These are phyloP conservation scores for Sclerotinia nivalis DNA, from an alignment of 2,329 filamentous ascomycete genomes.

Conservation along the genomic window DNA sequence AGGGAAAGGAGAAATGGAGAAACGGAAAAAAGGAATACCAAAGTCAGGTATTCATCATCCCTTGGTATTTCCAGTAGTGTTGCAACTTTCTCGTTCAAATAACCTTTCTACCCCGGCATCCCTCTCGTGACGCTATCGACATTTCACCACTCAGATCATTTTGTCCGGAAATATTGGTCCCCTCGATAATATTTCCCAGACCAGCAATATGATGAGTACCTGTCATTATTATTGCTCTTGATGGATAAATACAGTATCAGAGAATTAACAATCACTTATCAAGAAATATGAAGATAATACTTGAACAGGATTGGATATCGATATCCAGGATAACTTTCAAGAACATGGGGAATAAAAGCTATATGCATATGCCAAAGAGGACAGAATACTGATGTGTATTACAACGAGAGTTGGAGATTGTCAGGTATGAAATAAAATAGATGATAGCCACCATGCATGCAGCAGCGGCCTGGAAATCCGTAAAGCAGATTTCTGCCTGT, in stretches of 20 bases:
- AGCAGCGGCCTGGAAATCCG: conserved; percentile 59
- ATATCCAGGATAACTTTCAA: not conserved
- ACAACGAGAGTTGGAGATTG: too few relatives aligned
- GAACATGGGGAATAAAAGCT: too few relatives aligned
- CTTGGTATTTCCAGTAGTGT: conserved; percentile 53
- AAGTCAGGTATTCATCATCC: conserved; percentile 54
- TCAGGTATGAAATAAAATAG: not conserved
- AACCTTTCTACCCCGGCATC: conserved; percentile 58
- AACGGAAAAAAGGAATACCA: conserved; percentile 42
- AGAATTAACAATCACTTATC: not conserved
- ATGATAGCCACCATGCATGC: conserved; percentile 53
- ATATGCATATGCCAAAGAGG: too few relatives aligned
- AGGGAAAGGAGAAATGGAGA: too few relatives aligned
- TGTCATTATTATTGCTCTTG: conserved; percentile 56
- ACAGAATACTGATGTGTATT: too few relatives aligned
- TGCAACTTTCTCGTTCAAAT: conserved; percentile 54
- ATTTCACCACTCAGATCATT: conserved; percentile 40
- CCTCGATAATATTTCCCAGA: conserved; percentile 42
- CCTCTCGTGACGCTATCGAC: conserved; percentile 40
- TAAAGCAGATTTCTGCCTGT: conserved; percentile 54
- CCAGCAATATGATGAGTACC: conserved; percentile 56
- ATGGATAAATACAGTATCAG: not conserved
- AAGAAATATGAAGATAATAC: not conserved
- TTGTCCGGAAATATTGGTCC: conserved; percentile 31
- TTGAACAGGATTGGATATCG: not conserved